Conservation (phyloP, 2,329 filamentous ascomycete species). For the Scedosporium boydii region DNA sequence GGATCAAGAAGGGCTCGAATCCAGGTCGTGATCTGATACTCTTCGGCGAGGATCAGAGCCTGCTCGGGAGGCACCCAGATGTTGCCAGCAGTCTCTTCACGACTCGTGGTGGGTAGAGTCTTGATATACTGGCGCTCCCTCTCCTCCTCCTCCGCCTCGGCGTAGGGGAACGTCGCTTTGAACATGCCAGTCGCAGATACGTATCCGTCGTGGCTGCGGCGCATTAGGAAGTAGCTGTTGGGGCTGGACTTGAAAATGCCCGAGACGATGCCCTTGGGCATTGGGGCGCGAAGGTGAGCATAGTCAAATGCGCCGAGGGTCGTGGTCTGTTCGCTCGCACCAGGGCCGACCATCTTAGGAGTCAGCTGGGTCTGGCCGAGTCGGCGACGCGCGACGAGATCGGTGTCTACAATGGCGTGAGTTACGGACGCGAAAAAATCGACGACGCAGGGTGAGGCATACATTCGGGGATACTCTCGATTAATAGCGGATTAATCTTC, state of each 20-base stretch:
- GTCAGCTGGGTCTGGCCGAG: conserved; percentile 87
- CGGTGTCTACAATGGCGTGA: conserved; percentile 41
- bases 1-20: conserved; percentile 86
- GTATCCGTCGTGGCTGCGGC: conserved; percentile 75
- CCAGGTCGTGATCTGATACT: conserved; percentile 82
- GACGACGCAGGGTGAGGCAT: conserved; percentile 4
- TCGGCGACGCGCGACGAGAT: conserved; percentile 74
- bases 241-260: conserved; percentile 88
- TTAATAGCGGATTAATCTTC: conserved; percentile 52
- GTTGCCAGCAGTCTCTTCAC: conserved; percentile 90
- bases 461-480: conserved; percentile 43
- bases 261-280: conserved; percentile 84
- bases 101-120: conserved; percentile 67
- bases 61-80: conserved; percentile 83
- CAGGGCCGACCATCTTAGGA: conserved; percentile 68
- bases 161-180: conserved; percentile 79
- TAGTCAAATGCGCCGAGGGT: conserved; percentile 87
- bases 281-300: conserved; percentile 82
- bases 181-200: conserved; percentile 87
- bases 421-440: neutral
- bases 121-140: conserved; percentile 78
- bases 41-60: conserved; percentile 74
- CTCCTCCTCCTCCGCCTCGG: conserved; percentile 62
- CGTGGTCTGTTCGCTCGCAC: conserved; percentile 57
- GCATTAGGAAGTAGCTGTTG: conserved; percentile 95